Evolutionary conservation across 306 rosid species (phyloP), one percentile per base, ranked within the genome.

Genomic region (Calophaca sinica): DNA sequence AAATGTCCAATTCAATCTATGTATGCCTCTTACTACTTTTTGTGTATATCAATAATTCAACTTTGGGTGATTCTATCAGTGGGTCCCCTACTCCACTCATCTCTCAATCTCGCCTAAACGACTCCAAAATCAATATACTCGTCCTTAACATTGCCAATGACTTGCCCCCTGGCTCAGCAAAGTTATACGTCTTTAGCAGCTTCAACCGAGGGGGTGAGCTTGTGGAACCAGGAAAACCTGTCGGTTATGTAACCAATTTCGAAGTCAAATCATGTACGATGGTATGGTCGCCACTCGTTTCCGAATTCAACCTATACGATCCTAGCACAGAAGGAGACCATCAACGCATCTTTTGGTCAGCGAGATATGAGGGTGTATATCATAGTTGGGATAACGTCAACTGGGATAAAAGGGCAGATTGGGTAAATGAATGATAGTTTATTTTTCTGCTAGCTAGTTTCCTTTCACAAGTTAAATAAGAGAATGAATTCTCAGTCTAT

Each of bases 41-140:
- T n/a, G 45, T 72, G 39, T 62, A 64, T 26, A 38, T 74, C 32
- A 62, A 62, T 26, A 50, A 12, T 33, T 74, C 79, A 74, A 20
- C 5, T 7, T 14, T 5, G 3, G 2, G 15, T 31, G 5, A 28
- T 44, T 20, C 26, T 20, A 20, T 20, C 26, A 20, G 26, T 20
- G 26, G 26, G 26, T 20, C 26, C 26, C 26, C 26, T 20, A 20
- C 26, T 20, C 26, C 26, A 20, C 26, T 20, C 26, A 38, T 42
- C 70, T 20, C 5, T 42, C 9, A 5, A 1, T 38, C 13, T 13
- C 13, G 50, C 61, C 31, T 2, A 14, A 36, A 72, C 1, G 51
- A 10, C 7, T 14, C 58, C 4, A 14, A 61, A 0, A 46, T 73
- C 14, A 73, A 72, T 33, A 45, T 44, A 15, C 10, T 70, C 1